Percentiles rank a stretch among this genome's conserved stretches.
Evolutionary conservation across 208 protist species (phyloP).

Genomic region (Acanthamoeba sp.): DNA sequence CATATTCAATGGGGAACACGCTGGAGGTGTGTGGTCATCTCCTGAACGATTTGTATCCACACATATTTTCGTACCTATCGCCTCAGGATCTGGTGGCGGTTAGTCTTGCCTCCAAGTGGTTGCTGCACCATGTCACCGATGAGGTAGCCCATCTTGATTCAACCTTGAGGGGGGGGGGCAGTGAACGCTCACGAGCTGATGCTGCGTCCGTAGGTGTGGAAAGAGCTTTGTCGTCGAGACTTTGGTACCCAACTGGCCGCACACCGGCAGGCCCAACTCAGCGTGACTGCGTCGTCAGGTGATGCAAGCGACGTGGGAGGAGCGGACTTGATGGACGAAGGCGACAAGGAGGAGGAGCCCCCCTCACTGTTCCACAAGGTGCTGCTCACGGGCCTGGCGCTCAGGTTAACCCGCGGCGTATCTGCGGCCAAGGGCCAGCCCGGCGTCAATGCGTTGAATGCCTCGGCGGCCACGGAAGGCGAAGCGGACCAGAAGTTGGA

Average conservation of each 20-base stretch:
- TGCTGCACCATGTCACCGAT: background rate
- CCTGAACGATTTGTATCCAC: constrained; percentile 3
- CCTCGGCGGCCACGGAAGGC: too few species aligned
- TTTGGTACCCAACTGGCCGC: background rate
- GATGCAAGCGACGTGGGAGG: background rate
- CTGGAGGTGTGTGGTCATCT: background rate
- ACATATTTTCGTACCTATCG: background rate
- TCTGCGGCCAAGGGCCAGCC: too few species aligned
- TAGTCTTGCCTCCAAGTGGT: background rate
- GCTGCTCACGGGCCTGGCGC: background rate
- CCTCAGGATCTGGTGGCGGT: background rate
- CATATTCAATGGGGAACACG: background rate
- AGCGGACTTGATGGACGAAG: background rate
- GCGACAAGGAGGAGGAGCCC: background rate
- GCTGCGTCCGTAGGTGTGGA: background rate
- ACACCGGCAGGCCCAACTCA: background rate
- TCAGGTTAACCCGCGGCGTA: background rate
- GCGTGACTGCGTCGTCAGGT: background rate
- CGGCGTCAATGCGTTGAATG: too few species aligned
- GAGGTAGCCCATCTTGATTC: background rate
- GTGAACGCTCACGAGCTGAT: background rate
- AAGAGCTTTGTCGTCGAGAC: background rate
- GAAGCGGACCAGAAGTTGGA: background rate
- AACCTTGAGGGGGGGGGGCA: background rate
- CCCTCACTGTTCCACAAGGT: background rate